A percentile compares a stretch with the other conserved stretches of the same genome.
phyloP scores from a whole-genome alignment of 2,329 filamentous ascomycete genomes.

The Epichloe typhina region DNA sequence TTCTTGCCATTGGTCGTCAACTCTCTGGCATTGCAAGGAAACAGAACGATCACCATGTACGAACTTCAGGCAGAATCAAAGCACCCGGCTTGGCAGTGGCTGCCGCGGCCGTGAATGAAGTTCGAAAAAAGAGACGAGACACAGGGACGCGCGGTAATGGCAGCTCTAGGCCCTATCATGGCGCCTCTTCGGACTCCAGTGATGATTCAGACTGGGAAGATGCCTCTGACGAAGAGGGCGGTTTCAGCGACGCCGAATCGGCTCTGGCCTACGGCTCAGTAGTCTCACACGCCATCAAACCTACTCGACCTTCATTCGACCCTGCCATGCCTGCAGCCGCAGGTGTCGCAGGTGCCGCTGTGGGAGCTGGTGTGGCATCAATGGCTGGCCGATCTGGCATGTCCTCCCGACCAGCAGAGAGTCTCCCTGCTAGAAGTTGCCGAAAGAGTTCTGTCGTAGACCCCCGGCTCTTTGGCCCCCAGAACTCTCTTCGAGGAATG shows the following conservation, averaged over 20 bases:
- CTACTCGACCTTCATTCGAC: conserved; percentile 1
- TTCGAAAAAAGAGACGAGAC: conserved; percentile 26
- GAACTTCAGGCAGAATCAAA: conserved; percentile 21
- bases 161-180: conserved; percentile 25
- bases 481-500: conserved; percentile 46
- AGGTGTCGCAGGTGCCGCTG: conserved; percentile 22
- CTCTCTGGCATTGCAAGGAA: conserved; percentile 38
- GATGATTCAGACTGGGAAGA: conserved; percentile 46
- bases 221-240: conserved; percentile 32
- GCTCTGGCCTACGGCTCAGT: conserved; percentile 23
- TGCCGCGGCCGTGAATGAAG: conserved; percentile 27
- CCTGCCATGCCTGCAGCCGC: conserved; percentile 10
- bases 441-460: conserved; percentile 41
- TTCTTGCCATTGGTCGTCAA: conserved; percentile 40
- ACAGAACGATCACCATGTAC: conserved; percentile 37
- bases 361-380: conserved; percentile 14
- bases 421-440: conserved; percentile 10
- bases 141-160: conserved; percentile 23
- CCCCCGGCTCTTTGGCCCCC: conserved; percentile 41
- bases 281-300: conserved; percentile 13
- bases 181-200: conserved; percentile 18
- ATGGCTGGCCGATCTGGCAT: conserved; percentile 1
- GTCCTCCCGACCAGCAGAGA: conserved; percentile 2
- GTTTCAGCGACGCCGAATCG: conserved; percentile 25
- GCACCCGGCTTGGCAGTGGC: conserved; percentile 21